phyloP scores from a whole-genome alignment of 2,329 filamentous ascomycete genomes.

The Fusarium temperatum region DNA sequence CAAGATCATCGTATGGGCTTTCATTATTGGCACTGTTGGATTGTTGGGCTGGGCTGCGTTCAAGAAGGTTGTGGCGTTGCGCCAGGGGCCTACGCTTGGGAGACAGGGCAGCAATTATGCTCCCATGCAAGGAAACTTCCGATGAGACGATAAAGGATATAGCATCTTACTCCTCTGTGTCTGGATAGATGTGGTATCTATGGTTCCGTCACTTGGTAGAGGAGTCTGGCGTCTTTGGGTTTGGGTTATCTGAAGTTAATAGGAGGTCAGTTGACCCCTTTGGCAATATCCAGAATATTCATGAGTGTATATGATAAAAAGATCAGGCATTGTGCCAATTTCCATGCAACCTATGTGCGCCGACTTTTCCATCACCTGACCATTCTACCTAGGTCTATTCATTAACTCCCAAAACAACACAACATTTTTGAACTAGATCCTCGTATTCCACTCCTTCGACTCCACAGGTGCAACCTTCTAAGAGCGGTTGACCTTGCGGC shows the following conservation, averaged over 20 bases:
- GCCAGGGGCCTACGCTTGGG: conserved; percentile 45
- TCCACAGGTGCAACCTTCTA: conserved; percentile 39
- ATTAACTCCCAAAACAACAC: conserved; percentile 36
- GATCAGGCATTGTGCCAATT: conserved; percentile 36
- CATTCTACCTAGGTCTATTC: conserved; percentile 31
- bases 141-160: conserved; percentile 6
- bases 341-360: conserved; percentile 43
- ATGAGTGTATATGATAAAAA: conserved; percentile 17
- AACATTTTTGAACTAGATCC: conserved; percentile 11
- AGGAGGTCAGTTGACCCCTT: conserved; percentile 5
- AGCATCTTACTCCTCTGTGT: not conserved
- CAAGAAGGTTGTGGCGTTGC: conserved; percentile 57
- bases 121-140: conserved; percentile 41
- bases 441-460: conserved; percentile 13
- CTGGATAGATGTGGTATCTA: not conserved
- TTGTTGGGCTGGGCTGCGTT: conserved; percentile 68
- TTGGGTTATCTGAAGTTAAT: conserved; percentile 10
- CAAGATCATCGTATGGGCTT: conserved; percentile 71
- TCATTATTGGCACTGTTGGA: conserved; percentile 67
- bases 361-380: conserved; percentile 35
- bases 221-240: conserved; percentile 19
- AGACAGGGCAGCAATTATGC: conserved; percentile 44
- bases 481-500: conserved; percentile 65
- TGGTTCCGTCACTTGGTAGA: not conserved
- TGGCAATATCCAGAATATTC: not conserved